A percentile compares a stretch with the other conserved stretches of the same genome.
Conservation (phyloP, 169 alveolate genomes). For the Plasmodium fragile region DNA sequence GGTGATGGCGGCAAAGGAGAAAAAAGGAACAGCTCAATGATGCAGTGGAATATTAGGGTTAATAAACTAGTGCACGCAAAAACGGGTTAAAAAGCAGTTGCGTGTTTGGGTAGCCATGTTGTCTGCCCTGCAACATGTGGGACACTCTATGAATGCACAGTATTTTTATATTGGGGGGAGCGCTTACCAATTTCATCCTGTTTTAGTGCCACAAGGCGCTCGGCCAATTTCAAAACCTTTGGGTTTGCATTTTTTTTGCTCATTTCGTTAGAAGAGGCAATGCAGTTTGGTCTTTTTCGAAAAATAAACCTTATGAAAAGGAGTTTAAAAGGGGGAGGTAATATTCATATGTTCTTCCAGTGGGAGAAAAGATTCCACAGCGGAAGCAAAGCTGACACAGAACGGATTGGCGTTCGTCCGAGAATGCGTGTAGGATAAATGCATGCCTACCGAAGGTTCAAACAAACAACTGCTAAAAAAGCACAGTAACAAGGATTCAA, state of each 20-base stretch:
- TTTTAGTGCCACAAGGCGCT: conserved; percentile 38
- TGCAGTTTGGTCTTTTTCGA: not conserved
- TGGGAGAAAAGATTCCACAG: not conserved
- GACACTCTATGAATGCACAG: not conserved
- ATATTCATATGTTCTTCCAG: not conserved
- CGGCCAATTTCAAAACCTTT: conserved; percentile 60
- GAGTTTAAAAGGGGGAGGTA: not conserved
- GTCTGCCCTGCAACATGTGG: not conserved
- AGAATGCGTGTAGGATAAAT: not conserved
- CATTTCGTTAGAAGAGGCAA: conserved; percentile 17
- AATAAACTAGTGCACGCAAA: not conserved
- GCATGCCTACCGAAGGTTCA: not conserved
- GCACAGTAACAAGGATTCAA: not conserved
- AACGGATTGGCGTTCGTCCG: not conserved
- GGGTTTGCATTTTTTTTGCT: conserved; percentile 42
- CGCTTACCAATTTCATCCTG: conserved; percentile 71
- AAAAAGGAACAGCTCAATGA: not conserved
- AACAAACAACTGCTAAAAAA: not conserved
- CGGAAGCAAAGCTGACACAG: not conserved
- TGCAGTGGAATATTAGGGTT: not conserved
- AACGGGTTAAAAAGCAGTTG: not conserved
- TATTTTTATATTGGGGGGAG: not conserved
- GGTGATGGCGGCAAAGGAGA: not conserved
- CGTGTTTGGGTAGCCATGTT: not conserved
- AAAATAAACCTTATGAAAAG: not conserved